phyloP scores from a whole-genome alignment of 805 yeast genomes.

The Priceomyces carsonii region DNA sequence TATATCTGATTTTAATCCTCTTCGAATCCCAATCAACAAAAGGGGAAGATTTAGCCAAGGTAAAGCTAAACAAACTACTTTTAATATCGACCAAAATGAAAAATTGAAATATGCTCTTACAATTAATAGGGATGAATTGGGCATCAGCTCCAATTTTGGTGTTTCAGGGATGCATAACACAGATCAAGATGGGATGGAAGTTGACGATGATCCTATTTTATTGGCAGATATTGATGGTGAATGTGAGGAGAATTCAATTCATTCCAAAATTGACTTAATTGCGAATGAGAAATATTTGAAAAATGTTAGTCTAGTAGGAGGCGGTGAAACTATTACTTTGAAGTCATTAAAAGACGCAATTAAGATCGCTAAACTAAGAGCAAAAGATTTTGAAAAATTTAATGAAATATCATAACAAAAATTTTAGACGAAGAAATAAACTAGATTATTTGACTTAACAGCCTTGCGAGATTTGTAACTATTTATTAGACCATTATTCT shows the following conservation, averaged over 20 bases:
- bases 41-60: constrained; percentile 53
- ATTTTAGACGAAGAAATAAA: background rate
- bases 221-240: constrained; percentile 83
- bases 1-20: constrained; percentile 60
- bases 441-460: background rate
- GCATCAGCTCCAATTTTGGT: constrained; percentile 61
- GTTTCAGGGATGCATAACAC: constrained; percentile 43
- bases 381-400: constrained; percentile 26
- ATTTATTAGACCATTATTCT: background rate
- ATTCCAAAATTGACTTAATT: constrained; percentile 53
- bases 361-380: constrained; percentile 47
- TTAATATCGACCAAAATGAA: constrained; percentile 55
- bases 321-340: constrained; percentile 46
- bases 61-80: constrained; percentile 34
- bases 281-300: constrained; percentile 23
- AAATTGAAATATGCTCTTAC: constrained; percentile 32
- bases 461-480: background rate
- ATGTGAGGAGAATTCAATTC: constrained; percentile 68
- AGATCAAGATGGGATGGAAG: constrained; percentile 28
- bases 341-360: constrained; percentile 51
- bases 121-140: constrained; percentile 37
- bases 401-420: constrained; percentile 4
- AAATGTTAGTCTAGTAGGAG: constrained; percentile 51
- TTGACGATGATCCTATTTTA: constrained; percentile 36
- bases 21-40: constrained; percentile 52